Evolutionary conservation across 2,329 filamentous ascomycete genomes (phyloP).

Genomic region (Fusarium tanahbumbuense): DNA sequence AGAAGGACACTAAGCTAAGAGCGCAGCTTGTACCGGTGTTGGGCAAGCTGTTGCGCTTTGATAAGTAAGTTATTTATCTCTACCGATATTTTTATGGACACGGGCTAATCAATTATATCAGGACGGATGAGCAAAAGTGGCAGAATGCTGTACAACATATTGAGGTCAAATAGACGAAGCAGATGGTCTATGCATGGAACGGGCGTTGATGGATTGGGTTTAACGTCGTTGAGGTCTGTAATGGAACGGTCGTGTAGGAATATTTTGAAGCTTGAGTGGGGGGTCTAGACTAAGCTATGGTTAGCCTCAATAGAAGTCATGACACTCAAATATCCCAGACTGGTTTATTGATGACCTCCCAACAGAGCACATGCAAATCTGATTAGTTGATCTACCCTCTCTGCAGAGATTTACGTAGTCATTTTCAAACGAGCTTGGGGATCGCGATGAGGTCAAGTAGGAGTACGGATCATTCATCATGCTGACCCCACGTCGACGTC

Average conservation of each 20-base stretch:
- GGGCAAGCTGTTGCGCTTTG: conserved; percentile 80
- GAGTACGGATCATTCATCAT: conserved; percentile 24
- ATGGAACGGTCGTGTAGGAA: conserved; percentile 30
- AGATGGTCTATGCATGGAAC: conserved; percentile 8
- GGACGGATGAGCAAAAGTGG: conserved; percentile 86
- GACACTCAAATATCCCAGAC: not conserved
- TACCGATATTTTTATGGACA: not conserved
- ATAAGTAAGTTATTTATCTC: conserved; percentile 68
- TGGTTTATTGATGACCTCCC: not conserved
- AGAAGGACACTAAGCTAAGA: conserved; percentile 80
- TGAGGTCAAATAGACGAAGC: conserved; percentile 48
- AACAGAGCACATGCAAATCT: not conserved
- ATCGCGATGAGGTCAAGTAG: conserved; percentile 18
- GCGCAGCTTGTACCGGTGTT: conserved; percentile 82
- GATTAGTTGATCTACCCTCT: not conserved
- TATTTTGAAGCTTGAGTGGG: conserved; percentile 19
- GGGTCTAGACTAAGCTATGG: not conserved
- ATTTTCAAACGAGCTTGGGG: not conserved
- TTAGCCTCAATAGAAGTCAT: conserved; percentile 17
- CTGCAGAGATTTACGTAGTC: not conserved
- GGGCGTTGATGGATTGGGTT: conserved; percentile 36
- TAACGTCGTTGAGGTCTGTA: conserved; percentile 7
- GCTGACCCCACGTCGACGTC: conserved; percentile 42
- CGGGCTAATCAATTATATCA: conserved; percentile 38
- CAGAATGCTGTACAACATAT: conserved; percentile 75